A percentile compares a stretch with the other conserved stretches of the same genome.
These are phyloP conservation scores for Ustilago nuda DNA, from an alignment of 1,284 basidiomycete genomes.

Conservation along the genomic window DNA sequence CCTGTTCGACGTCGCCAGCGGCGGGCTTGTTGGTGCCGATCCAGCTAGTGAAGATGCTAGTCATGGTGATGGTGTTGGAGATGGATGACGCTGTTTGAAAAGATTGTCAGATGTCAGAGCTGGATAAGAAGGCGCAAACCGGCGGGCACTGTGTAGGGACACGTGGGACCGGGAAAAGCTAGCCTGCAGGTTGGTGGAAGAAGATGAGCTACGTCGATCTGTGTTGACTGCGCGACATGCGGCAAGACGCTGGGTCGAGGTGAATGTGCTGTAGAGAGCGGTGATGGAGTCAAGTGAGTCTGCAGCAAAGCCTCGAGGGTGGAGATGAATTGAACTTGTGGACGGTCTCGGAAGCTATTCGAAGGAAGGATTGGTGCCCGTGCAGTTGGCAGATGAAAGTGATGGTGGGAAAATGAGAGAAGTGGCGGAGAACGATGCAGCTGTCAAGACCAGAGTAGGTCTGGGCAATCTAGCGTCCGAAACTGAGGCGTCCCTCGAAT, in stretches of 20 bases:
- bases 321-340: background rate
- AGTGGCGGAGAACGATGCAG: background rate
- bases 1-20: conserved; percentile 26
- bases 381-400: background rate
- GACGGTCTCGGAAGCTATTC: too few species aligned
- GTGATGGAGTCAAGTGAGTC: background rate
- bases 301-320: background rate
- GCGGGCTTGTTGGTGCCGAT: conserved; percentile 37
- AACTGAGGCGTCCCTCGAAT: too few species aligned
- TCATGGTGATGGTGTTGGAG: conserved; percentile 16
- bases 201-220: background rate
- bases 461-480: too few species aligned
- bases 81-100: background rate
- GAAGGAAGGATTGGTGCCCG: background rate
- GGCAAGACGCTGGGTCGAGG: background rate
- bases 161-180: background rate
- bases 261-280: background rate
- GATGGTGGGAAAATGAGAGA: background rate
- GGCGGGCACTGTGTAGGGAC: background rate
- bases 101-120: background rate
- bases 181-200: conserved; percentile 4
- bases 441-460: background rate
- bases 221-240: conserved; percentile 2
- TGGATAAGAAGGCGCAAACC: background rate
- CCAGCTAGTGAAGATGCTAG: conserved; percentile 45